These are phyloP conservation scores for Epichloe elymi DNA, from an alignment of 2,329 filamentous ascomycete species.

Conservation along the genomic window DNA sequence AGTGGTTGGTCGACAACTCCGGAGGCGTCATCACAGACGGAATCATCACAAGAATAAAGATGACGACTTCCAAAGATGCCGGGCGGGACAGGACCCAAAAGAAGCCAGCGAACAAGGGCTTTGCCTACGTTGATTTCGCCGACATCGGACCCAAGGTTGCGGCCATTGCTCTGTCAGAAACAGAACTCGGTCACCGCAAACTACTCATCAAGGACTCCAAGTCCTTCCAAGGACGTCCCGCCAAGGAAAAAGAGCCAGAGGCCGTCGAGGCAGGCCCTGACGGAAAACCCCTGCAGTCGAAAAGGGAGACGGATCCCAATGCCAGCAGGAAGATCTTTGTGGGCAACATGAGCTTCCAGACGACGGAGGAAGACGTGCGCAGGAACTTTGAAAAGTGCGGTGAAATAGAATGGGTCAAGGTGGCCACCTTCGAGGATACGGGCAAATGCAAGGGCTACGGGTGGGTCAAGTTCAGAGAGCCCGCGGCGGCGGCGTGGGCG, in stretches of 20 bases:
- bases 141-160: slow-evolving; percentile 55
- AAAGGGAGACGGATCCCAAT: slow-evolving; percentile 28
- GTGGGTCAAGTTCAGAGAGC: slow-evolving; percentile 81
- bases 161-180: slow-evolving; percentile 81
- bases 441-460: slow-evolving; percentile 97
- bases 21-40: slow-evolving; percentile 51
- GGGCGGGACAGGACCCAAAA: slow-evolving; percentile 20
- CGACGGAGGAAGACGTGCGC: slow-evolving; percentile 66
- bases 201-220: slow-evolving; percentile 89
- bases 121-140: slow-evolving; percentile 89
- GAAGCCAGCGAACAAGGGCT: slow-evolving; percentile 63
- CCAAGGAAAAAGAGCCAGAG: slow-evolving; percentile 38
- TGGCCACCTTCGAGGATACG: slow-evolving; percentile 91
- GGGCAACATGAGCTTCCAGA: slow-evolving; percentile 75
- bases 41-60: slow-evolving; percentile 71
- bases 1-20: slow-evolving; percentile 64
- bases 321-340: slow-evolving; percentile 78
- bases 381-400: slow-evolving; percentile 80
- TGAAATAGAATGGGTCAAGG: slow-evolving; percentile 65
- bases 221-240: slow-evolving; percentile 79
- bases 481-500: slow-evolving; percentile 53
- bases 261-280: slow-evolving; percentile 16
- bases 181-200: slow-evolving; percentile 59
- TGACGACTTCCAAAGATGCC: slow-evolving; percentile 51
- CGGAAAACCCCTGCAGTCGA: slow-evolving; percentile 20